Conservation (phyloP, 2,329 filamentous ascomycete genomes). For the Penicillium capsulatum region DNA sequence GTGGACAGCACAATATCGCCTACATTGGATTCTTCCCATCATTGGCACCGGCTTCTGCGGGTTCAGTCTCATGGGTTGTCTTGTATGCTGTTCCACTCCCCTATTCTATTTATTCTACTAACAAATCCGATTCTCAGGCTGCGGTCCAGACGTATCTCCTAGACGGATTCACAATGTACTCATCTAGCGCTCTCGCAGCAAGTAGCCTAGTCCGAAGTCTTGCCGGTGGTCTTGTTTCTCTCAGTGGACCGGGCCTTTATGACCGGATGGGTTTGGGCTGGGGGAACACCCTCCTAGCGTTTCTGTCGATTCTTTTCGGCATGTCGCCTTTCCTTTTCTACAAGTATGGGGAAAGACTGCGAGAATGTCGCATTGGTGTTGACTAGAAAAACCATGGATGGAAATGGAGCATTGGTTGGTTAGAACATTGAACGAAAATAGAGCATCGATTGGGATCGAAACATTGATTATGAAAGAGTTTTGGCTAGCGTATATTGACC, state of each 20-base stretch:
- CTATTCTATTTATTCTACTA: background rate
- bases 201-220: background rate
- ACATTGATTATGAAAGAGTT: too few relatives aligned
- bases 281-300: background rate
- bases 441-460: too few relatives aligned
- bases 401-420: too few relatives aligned
- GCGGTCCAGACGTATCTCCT: background rate
- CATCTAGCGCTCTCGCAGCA: background rate
- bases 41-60: background rate
- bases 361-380: background rate
- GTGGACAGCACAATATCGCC: background rate
- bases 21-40: background rate
- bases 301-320: background rate
- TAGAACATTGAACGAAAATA: too few relatives aligned
- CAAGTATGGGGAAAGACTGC: background rate
- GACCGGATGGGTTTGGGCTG: background rate
- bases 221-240: background rate
- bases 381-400: too few relatives aligned
- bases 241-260: background rate
- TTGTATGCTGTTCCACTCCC: background rate
- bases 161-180: background rate
- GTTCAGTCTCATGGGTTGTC: background rate
- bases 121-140: background rate
- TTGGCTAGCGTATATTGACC: too few relatives aligned
- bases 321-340: background rate